Percentiles rank a stretch among this genome's conserved stretches.
Conservation (phyloP, 257 asterid species). For the Scutellaria minor region DNA sequence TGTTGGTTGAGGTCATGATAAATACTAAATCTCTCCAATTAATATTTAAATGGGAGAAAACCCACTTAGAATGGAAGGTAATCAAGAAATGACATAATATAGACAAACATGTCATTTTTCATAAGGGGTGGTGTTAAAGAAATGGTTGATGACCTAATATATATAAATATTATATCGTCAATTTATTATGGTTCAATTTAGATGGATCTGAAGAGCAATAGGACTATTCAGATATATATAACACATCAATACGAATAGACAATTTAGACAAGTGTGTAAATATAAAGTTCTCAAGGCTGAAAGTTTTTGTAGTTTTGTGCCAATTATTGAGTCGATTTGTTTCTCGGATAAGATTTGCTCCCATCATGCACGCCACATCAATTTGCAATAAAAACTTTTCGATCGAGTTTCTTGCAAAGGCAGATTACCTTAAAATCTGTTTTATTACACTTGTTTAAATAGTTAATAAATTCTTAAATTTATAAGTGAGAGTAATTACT, state of each 20-base stretch:
- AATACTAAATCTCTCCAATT: background rate
- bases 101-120: constrained; percentile 31
- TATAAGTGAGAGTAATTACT: background rate
- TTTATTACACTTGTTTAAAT: background rate
- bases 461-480: background rate
- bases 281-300: constrained; percentile 2
- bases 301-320: constrained; percentile 17
- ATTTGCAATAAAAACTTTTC: background rate
- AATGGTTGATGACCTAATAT: constrained; percentile 11
- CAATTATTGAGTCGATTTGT: constrained; percentile 29
- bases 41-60: background rate
- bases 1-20: background rate
- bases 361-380: constrained; percentile 2
- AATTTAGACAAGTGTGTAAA: background rate
- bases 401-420: background rate
- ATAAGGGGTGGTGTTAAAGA: constrained; percentile 7
- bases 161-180: background rate
- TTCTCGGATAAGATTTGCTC: constrained; percentile 27
- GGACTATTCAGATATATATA: background rate
- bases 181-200: background rate
- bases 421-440: background rate
- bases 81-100: constrained; percentile 13
- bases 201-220: background rate
- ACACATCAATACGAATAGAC: constrained; percentile 1
- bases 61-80: background rate